Conservation (phyloP, 148 eudicot genomes). For the Nepenthes mirabilis region DNA sequence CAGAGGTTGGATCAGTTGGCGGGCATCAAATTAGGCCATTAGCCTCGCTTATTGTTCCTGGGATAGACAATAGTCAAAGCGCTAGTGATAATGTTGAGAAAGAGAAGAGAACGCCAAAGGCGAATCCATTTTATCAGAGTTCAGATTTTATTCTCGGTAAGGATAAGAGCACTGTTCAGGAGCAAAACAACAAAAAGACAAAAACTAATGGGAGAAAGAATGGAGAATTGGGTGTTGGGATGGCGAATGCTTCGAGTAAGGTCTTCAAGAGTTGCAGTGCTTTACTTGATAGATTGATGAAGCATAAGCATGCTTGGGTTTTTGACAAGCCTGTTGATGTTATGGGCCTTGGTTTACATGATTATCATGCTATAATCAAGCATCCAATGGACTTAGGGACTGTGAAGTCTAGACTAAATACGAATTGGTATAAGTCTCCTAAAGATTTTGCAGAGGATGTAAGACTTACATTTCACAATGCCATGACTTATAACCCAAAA, state of each 20-base stretch:
- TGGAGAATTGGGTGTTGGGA: constrained; percentile 25
- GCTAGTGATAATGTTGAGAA: constrained; percentile 39
- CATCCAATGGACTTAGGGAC: constrained; percentile 97
- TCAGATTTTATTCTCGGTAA: constrained; percentile 59
- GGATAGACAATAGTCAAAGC: constrained; percentile 37
- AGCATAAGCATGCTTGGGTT: constrained; percentile 92
- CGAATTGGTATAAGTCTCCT: constrained; percentile 72
- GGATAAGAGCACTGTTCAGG: constrained; percentile 46
- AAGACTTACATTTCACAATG: constrained; percentile 78
- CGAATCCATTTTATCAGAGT: constrained; percentile 48
- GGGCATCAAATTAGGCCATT: constrained; percentile 27
- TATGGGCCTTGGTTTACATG: constrained; percentile 69
- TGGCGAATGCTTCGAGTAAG: constrained; percentile 36
- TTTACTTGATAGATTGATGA: constrained; percentile 72
- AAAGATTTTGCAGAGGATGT: constrained; percentile 85
- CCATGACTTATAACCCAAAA: constrained; percentile 81
- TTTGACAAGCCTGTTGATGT: constrained; percentile 80
- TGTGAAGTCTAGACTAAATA: constrained; percentile 57
- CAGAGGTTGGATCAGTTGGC: constrained; percentile 34
- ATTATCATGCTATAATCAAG: constrained; percentile 64
- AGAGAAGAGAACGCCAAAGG: constrained; percentile 71
- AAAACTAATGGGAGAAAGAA: constrained; percentile 45
- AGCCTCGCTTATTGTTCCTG: constrained; percentile 42
- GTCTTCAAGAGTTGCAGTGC: constrained; percentile 46
- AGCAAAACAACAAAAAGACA: constrained; percentile 50